Base-by-base conservation (phyloP, 2,329 filamentous ascomycete genomes). In the Shiraia sp. region DNA sequence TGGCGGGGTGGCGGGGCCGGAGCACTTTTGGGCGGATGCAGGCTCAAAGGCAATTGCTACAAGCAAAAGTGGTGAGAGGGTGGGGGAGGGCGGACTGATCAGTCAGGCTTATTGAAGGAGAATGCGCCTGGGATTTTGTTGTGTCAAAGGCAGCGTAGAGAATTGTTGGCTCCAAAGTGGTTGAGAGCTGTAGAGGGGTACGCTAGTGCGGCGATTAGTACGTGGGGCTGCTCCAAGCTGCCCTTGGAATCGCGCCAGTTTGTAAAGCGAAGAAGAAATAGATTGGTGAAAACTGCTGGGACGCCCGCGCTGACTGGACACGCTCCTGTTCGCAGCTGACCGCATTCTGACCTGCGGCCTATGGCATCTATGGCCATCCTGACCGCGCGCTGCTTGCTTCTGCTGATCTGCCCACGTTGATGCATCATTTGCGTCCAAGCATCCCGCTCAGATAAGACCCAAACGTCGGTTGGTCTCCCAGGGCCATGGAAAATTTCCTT, bases 371-470 rank as follows among this genome's bases (percentile, higher is more conserved):
- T 51, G 43, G 45, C 53, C 34, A 38, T 29, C 39, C 17, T 10
- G 10, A 42, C n/a, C n/a, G n/a, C n/a, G n/a, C n/a, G n/a, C n/a
- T 22, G 19, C 19, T 51, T 55, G 51, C 59, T 50, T 57, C 49
- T 54, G 42, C 42, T 42, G 43, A 48, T 48, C 47, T 49, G 49
- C 59, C 57, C 57, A 58, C 53, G 55, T 50, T 51, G 43, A 39
- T 32, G 43, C 51, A 43, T 47, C 55, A 52, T 48, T 44, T 38
- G 50, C 45, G 31, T 41, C 51, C 38, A 45, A 47, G 37, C 55
- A 57, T 50, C 37, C 47, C 49, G 47, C 58, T 41, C 53, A 48
- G 60, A 61, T 61, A 63, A 61, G 59, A 49, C 51, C 37, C 49
- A 45, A 40, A 43, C 45, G 36, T 41, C 33, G 14, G 34, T 45